phyloP scores from a whole-genome alignment of 331 rosid genomes.

The Phaseolus coccineus region DNA sequence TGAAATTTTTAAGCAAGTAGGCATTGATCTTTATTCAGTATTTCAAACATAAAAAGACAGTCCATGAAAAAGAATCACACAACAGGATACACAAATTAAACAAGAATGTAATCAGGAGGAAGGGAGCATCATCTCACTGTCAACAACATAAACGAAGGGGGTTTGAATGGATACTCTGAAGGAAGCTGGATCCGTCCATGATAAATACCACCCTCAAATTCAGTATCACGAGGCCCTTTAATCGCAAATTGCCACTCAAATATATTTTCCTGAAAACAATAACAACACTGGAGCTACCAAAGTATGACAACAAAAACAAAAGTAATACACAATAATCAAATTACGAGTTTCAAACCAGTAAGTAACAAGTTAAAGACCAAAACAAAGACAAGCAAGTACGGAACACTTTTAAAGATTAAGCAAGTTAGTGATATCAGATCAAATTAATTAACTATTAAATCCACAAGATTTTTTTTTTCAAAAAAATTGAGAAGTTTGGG shows the following conservation, averaged over 20 bases:
- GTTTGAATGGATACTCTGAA: conserved; percentile 91
- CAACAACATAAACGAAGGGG: conserved; percentile 87
- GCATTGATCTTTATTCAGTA: background rate
- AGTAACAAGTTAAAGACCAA: conserved; percentile 12
- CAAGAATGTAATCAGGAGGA: background rate
- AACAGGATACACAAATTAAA: background rate
- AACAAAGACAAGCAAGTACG: background rate
- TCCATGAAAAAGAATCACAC: background rate
- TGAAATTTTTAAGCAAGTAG: conserved; percentile 36
- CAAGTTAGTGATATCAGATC: background rate
- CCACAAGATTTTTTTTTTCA: too few species aligned
- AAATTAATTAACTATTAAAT: background rate
- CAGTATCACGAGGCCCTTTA: conserved; percentile 78
- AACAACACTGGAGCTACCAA: background rate
- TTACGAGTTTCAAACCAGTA: conserved; percentile 1
- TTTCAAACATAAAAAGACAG: conserved; percentile 12
- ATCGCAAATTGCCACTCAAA: conserved; percentile 98
- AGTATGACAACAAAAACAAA: background rate
- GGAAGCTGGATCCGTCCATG: conserved; percentile 96
- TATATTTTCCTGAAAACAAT: conserved; percentile 79
- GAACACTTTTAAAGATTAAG: background rate
- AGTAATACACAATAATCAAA: conserved; percentile 18
- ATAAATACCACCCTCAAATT: conserved; percentile 94
- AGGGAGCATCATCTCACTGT: conserved; percentile 56
- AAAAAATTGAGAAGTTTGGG: background rate